Evolutionary conservation across 768 basidiomycete species (phyloP).

Genomic region (Cubamyces lactineus): DNA sequence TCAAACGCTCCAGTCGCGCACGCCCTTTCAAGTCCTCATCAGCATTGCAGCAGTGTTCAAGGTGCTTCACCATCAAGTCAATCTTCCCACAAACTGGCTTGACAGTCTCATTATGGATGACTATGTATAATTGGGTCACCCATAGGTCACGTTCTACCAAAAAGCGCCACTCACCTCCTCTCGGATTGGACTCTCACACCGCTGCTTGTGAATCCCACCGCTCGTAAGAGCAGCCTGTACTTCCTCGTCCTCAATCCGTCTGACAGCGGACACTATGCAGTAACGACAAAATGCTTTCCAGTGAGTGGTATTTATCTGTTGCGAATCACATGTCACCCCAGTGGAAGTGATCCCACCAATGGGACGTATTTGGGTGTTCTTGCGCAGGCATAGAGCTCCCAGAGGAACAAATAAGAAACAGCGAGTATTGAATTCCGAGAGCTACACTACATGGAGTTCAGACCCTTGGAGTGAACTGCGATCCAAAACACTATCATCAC

Average conservation of each 20-base stretch:
- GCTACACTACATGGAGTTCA: no score
- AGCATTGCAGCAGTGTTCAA: background rate
- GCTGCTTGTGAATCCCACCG: background rate
- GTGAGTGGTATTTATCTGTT: background rate
- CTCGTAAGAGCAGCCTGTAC: background rate
- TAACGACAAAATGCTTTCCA: conserved; percentile 4
- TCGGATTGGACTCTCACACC: background rate
- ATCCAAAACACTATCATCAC: no score
- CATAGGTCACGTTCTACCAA: no score
- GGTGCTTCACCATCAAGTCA: background rate
- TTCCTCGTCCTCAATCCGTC: background rate
- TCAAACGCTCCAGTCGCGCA: background rate
- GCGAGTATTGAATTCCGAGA: no score
- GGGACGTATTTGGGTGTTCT: background rate
- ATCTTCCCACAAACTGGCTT: background rate
- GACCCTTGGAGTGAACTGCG: no score
- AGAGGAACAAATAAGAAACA: background rate
- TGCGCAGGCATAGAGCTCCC: background rate
- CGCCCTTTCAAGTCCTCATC: background rate
- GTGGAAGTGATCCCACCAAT: conserved; percentile 8
- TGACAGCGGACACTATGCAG: background rate
- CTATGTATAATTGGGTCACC: background rate
- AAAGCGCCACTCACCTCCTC: background rate
- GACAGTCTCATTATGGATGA: background rate
- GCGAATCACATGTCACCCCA: background rate